Evolutionary conservation across 768 basidiomycete species (phyloP), one percentile per base, ranked within the genome.

Genomic region (Multifurca ochricompacta): DNA sequence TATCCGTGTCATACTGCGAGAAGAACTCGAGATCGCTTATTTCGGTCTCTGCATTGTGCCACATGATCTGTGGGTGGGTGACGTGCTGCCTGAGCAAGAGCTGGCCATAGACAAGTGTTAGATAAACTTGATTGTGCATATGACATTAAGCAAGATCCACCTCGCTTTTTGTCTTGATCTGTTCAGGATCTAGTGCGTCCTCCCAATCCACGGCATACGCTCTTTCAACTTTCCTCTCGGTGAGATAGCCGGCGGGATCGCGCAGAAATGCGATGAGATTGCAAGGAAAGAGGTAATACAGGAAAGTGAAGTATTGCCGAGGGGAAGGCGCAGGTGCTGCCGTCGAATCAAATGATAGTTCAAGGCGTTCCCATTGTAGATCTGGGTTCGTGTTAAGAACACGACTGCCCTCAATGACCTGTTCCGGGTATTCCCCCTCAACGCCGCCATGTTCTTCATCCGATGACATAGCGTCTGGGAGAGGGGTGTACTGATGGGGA

Each of bases 211-310:
- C 74, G n/a, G 73, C 71, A 61, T 85, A 90, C 1, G 87, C 80
- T 46, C 79, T 77, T 43, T 76, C 68, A 32, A 78, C 69, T 3
- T 66, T 64, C 60, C 70, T 76, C 23, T 77, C 74, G 7, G 66
- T 68, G 16, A 96, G 69, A 61, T 91, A 92, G 34, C 69, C 67
- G 8, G 75, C 73, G 1, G 93, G 89, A 46, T 75, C 71, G 48
- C 82, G 80, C 49, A 93, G 68, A 67, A 96, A 96, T 50, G 77
- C 78, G 54, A 95, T 72, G 37, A 88, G 75, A 70, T 94, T 96
- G 69, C 84, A 87, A 1, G 93, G 93, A 72, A 90, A 96, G 44
- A 93, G 79, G 63, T 91, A 93, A 70, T 94, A 95, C 57, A 96
- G 73, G 41, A 77, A 77, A 2, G 84, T 83, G 70, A 92, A 92